Evolutionary conservation across 1,139 yeast species (phyloP).

Genomic region (Kodamaea derodonti): DNA sequence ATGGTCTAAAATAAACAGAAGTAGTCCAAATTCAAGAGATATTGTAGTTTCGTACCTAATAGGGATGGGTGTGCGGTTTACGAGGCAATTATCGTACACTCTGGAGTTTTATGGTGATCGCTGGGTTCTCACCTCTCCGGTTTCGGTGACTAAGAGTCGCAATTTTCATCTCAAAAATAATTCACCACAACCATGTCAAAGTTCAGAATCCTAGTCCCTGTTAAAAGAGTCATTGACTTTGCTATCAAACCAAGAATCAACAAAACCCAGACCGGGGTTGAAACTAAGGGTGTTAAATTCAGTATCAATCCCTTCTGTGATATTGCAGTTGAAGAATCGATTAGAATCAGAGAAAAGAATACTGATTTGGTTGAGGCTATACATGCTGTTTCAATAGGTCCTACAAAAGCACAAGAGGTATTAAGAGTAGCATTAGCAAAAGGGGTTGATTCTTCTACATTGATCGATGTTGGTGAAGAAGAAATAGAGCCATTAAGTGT

Average conservation of each 20-base stretch:
- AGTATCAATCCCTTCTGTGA: constrained; percentile 97
- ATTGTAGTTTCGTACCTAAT: too few relatives aligned
- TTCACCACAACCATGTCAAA: constrained; percentile 46
- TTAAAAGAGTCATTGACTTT: constrained; percentile 90
- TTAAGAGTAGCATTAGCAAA: constrained; percentile 89
- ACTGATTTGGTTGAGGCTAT: constrained; percentile 74
- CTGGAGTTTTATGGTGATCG: too few relatives aligned
- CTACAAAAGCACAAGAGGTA: constrained; percentile 81
- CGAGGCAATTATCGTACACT: too few relatives aligned
- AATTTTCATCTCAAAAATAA: too few relatives aligned
- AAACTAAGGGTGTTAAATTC: constrained; percentile 87
- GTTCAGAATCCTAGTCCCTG: constrained; percentile 83
- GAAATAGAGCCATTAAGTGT: constrained; percentile 85
- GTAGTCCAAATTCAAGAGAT: too few relatives aligned
- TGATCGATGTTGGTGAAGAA: constrained; percentile 72
- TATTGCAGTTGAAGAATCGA: constrained; percentile 91
- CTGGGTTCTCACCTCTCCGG: too few relatives aligned
- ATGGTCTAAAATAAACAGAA: too few relatives aligned
- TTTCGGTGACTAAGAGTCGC: too few relatives aligned
- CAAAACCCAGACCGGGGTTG: constrained; percentile 80
- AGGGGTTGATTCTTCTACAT: constrained; percentile 85
- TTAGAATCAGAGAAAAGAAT: constrained; percentile 66
- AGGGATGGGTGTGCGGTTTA: too few relatives aligned
- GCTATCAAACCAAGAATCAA: constrained; percentile 93
- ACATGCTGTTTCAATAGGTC: constrained; percentile 92